phyloP scores from a whole-genome alignment of 352 stramenopile species.

The Phytophthora sojae region DNA sequence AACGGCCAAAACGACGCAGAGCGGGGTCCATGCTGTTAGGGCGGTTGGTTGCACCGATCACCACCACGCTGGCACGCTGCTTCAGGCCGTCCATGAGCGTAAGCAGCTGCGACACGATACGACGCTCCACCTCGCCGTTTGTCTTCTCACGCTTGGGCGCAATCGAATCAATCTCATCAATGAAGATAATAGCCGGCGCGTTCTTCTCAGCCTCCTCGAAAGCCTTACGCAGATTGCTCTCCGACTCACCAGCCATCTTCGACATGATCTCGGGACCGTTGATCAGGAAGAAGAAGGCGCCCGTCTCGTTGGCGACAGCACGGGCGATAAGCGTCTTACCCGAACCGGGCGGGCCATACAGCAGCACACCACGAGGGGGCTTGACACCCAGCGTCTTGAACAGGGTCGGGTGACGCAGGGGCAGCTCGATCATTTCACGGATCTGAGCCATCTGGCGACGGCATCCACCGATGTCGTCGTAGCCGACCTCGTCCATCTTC shows the following conservation, averaged over 20 bases:
- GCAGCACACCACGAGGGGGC: slow-evolving; percentile 98
- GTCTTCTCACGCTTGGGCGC: slow-evolving; percentile 99
- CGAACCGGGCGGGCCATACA: slow-evolving; percentile 98
- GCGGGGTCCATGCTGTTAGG: slow-evolving; percentile 98
- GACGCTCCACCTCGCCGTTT: slow-evolving; percentile 98
- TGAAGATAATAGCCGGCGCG: slow-evolving; percentile 99
- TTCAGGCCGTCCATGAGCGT: slow-evolving; percentile 99
- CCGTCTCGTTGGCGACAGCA: slow-evolving; percentile 99
- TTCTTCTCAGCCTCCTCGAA: slow-evolving; percentile 99
- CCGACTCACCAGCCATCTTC: slow-evolving; percentile 96
- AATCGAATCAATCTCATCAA: slow-evolving; percentile 99
- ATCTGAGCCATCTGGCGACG: slow-evolving; percentile 99
- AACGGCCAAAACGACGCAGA: slow-evolving; percentile 98
- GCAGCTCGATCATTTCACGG: slow-evolving; percentile 99
- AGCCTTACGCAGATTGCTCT: slow-evolving; percentile 95
- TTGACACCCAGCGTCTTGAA: slow-evolving; percentile 99
- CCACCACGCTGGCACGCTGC: slow-evolving; percentile 94
- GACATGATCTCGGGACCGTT: slow-evolving; percentile 99
- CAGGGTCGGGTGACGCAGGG: slow-evolving; percentile 96
- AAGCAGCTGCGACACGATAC: slow-evolving; percentile 98
- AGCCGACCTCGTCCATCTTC: slow-evolving; percentile 98
- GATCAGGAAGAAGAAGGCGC: slow-evolving; percentile 99
- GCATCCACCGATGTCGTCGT: slow-evolving; percentile 99
- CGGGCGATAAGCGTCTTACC: slow-evolving; percentile 99
- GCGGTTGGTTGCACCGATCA: slow-evolving; percentile 99